Conservation (phyloP, 2,329 filamentous ascomycete genomes). For the Xylaria sp. region DNA sequence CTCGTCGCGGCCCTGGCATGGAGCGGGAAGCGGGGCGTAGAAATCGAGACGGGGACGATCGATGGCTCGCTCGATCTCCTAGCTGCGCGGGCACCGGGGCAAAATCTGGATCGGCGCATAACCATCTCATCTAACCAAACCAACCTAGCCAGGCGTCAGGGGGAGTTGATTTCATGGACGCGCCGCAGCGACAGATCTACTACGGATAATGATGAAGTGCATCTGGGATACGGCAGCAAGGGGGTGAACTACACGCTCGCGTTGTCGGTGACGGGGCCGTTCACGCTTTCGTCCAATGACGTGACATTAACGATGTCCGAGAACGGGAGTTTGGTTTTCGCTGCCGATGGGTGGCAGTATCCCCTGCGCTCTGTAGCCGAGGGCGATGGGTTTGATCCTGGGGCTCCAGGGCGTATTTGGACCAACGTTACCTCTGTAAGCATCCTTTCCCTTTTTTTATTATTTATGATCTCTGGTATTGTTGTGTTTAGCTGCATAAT, state of each 20-base stretch:
- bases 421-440: conserved; percentile 53
- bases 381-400: conserved; percentile 57
- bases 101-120: conserved; percentile 56
- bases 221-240: conserved; percentile 53
- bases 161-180: conserved; percentile 50
- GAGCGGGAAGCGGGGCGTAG: conserved; percentile 52
- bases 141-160: background rate
- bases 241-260: conserved; percentile 58
- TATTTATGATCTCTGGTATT: background rate
- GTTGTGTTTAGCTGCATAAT: too few species aligned
- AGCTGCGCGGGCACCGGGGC: conserved; percentile 53
- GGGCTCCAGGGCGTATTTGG: conserved; percentile 63
- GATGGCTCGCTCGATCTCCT: conserved; percentile 52
- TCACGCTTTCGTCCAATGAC: conserved; percentile 57
- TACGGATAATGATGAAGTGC: conserved; percentile 14
- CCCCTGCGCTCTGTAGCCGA: conserved; percentile 59
- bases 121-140: background rate
- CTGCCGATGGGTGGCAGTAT: conserved; percentile 57
- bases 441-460: background rate
- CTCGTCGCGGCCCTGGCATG: conserved; percentile 56
- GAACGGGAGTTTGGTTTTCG: conserved; percentile 54
- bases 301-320: conserved; percentile 52
- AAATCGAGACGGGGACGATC: conserved; percentile 46
- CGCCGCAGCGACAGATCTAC: conserved; percentile 5
- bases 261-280: conserved; percentile 54